Base-by-base conservation (phyloP, 2,329 filamentous ascomycete genomes). In the Camillea tinctor region DNA sequence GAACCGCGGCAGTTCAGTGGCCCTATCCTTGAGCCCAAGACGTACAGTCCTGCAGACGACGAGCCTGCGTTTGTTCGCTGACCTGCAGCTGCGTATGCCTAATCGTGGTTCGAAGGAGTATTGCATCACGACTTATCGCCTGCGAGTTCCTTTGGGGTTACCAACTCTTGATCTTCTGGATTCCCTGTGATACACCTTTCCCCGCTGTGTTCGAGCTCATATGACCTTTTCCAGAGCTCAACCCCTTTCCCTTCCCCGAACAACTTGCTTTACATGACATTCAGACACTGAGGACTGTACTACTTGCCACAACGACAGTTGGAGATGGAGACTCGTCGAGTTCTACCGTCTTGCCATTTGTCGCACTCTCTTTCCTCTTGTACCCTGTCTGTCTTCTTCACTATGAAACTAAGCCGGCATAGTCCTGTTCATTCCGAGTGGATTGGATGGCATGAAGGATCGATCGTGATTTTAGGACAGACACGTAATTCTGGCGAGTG, bases 1-100 rank as follows among this genome's bases (percentile, higher is more conserved):
- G 54, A 49, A 19, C 50, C 62, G 61, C 64, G 64, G 15, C 54
- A 60, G 50, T 66, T 64, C 50, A 65, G 64, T 56, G 62, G 63
- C 13, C 59, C 59, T 15, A 56, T 62, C 17, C 63, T 67, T 24
- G 59, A 63, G 55, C 56, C 61, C 1, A 62, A 59, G 55, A 54
- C 52, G 19, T 64, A 63, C 21, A 55, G 60, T 30, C 56, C 59
- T 24, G 8, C 50, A 40, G 44, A 24, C 19, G 50, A 59, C 22
- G 57, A 53, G 22, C 26, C 54, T 40, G 30, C 44, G 24, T 13
- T 26, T 13, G 36, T 48, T 52, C 52, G 24, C 26, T 54, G 21
- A 8, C n/a, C 26, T 30, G 20, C 44, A 17, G 44, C 13, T 13
- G 44, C 44, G 6, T 13, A 7, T 49, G 44, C 19, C 49, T 21